Conservation (phyloP, 176 grass and related monocot species). For the Canna indica region DNA sequence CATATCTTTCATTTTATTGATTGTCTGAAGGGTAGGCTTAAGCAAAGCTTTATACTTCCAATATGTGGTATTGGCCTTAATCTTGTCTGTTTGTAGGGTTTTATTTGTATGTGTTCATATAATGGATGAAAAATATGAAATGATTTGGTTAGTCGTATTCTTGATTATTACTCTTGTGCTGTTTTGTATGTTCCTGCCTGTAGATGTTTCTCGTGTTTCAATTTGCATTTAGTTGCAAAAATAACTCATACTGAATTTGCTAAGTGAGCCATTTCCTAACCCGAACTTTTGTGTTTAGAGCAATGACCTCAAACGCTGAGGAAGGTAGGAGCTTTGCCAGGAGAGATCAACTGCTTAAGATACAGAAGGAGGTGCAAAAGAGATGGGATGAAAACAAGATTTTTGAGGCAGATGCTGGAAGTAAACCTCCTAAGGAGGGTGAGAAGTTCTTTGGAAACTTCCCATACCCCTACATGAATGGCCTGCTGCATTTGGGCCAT, state of each 20-base stretch:
- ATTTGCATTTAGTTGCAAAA: neutral
- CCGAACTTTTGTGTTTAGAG: constrained; percentile 6
- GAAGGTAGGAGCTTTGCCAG: constrained; percentile 36
- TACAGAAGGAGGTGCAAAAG: constrained; percentile 36
- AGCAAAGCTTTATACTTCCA: too few relatives aligned
- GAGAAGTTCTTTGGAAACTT: too few relatives aligned
- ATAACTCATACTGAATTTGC: neutral
- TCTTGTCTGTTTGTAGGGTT: too few relatives aligned
- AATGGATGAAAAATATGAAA: too few relatives aligned
- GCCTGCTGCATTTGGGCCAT: constrained; percentile 58
- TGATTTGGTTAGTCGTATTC: too few relatives aligned
- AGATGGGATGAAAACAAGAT: constrained; percentile 49
- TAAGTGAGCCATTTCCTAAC: neutral
- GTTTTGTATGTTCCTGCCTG: too few relatives aligned
- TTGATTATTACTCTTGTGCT: too few relatives aligned
- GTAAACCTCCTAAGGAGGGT: constrained; percentile 14
- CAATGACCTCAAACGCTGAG: constrained; percentile 39
- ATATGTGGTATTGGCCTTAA: too few relatives aligned
- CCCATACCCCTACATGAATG: constrained; percentile 78
- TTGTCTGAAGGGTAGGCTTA: too few relatives aligned
- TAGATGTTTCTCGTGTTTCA: too few relatives aligned
- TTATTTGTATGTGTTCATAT: too few relatives aligned
- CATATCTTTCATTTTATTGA: too few relatives aligned
- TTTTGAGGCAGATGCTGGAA: constrained; percentile 49
- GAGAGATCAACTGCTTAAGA: constrained; percentile 40